Evolutionary conservation across 2,329 filamentous ascomycete species (phyloP).

Genomic region (Dothideomycetidae sp.): DNA sequence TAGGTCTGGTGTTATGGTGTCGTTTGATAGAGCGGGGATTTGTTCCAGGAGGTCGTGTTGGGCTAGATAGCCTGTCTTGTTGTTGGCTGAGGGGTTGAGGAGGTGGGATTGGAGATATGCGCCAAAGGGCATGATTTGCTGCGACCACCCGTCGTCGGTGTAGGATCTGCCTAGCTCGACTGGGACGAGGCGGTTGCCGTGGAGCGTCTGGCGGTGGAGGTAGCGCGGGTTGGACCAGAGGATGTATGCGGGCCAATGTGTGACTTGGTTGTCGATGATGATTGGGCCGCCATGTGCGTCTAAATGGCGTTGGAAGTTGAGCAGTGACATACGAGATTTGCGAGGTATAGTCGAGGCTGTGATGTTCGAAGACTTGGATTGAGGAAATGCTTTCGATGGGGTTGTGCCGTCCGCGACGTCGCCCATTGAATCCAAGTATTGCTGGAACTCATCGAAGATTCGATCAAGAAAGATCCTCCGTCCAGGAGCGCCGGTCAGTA

Average conservation of each 20-base stretch:
- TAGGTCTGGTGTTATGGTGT: constrained; percentile 71
- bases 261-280: constrained; percentile 51
- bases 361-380: not conserved
- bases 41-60: constrained; percentile 81
- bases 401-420: not conserved
- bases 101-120: constrained; percentile 56
- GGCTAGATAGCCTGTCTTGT: constrained; percentile 63
- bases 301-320: constrained; percentile 20
- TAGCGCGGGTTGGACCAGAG: constrained; percentile 65
- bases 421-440: constrained; percentile 14
- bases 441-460: constrained; percentile 38
- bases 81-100: constrained; percentile 15
- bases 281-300: constrained; percentile 36
- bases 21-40: constrained; percentile 58
- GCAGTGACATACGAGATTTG: constrained; percentile 12
- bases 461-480: constrained; percentile 35
- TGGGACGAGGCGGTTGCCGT: constrained; percentile 66
- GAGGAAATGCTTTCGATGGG: constrained; percentile 2
- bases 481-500: constrained; percentile 53
- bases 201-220: constrained; percentile 58
- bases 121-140: constrained; percentile 61
- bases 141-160: constrained; percentile 71
- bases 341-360: not conserved
- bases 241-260: constrained; percentile 60
- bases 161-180: constrained; percentile 74